Conservation (phyloP, 1,284 basidiomycete genomes). For the Cutaneotrichosporon mucoides region DNA sequence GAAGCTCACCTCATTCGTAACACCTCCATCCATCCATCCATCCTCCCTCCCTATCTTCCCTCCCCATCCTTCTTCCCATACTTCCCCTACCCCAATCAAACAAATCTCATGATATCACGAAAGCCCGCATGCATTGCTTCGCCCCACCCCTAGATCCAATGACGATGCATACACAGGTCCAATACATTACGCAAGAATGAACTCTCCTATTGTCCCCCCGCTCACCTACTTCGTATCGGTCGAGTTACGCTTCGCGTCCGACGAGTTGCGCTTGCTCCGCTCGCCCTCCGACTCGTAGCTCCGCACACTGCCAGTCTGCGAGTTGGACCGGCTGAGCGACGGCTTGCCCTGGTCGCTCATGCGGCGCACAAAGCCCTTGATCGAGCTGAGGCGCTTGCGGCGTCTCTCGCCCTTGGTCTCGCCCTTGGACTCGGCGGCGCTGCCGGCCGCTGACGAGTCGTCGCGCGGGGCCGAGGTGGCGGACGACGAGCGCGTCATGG, state of each 20-base stretch:
- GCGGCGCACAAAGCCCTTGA: conserved; percentile 43
- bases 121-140: too few species aligned
- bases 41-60: too few species aligned
- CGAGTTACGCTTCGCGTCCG: not conserved
- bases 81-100: too few species aligned
- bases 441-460: too few species aligned
- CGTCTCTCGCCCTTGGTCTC: conserved; percentile 1
- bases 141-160: not conserved
- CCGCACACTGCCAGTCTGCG: not conserved
- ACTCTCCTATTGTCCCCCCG: too few species aligned
- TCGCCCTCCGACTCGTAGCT: not conserved
- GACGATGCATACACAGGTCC: not conserved
- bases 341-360: conserved; percentile 29
- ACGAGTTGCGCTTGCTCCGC: not conserved
- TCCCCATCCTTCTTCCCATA: not conserved
- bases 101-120: too few species aligned
- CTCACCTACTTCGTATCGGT: not conserved
- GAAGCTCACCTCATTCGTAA: too few species aligned
- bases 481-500: too few species aligned
- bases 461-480: too few species aligned
- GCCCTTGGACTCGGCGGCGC: too few species aligned
- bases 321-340: not conserved
- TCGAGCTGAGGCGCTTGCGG: conserved; percentile 37
- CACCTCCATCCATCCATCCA: too few species aligned
- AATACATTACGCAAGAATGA: too few species aligned